Evolutionary conservation across 2,329 filamentous ascomycete species (phyloP).

Genomic region (Cryphonectria radicalis): DNA sequence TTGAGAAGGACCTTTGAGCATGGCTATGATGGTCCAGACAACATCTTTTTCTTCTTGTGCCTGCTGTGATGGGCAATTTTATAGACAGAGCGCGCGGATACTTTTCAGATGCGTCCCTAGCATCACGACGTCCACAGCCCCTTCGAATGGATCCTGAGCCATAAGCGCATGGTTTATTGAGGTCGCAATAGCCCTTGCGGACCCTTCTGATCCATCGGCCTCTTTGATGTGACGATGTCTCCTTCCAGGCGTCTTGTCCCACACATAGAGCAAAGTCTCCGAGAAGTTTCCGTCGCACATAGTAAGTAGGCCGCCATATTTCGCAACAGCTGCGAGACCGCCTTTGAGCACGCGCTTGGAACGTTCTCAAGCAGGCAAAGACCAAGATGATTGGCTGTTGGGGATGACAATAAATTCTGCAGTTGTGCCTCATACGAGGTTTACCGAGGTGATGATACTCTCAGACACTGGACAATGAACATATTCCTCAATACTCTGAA

Average conservation of each 20-base stretch:
- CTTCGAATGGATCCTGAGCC: not conserved
- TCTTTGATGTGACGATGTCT: not conserved
- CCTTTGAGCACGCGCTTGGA: not conserved
- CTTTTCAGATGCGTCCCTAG: not conserved
- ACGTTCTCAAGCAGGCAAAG: not conserved
- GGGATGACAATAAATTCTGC: not conserved
- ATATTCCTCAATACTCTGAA: not conserved
- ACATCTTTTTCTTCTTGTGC: not conserved
- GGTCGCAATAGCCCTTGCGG: not conserved
- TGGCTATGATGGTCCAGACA: not conserved
- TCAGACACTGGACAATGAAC: not conserved
- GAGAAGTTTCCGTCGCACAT: not conserved
- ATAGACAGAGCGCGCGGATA: not conserved
- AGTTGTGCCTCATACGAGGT: not conserved
- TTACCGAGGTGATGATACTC: no score
- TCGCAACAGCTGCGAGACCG: not conserved
- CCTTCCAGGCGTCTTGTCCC: not conserved
- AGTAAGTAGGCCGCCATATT: not conserved
- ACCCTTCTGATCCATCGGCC: not conserved
- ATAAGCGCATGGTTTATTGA: not conserved
- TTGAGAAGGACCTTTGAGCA: not conserved
- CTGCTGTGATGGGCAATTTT: not conserved
- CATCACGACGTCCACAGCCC: not conserved
- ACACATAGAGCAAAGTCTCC: constrained; percentile 3
- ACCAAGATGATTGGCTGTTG: not conserved